Evolutionary conservation across 2,329 filamentous ascomycete genomes (phyloP).

Genomic region (Juglanconis sp.): DNA sequence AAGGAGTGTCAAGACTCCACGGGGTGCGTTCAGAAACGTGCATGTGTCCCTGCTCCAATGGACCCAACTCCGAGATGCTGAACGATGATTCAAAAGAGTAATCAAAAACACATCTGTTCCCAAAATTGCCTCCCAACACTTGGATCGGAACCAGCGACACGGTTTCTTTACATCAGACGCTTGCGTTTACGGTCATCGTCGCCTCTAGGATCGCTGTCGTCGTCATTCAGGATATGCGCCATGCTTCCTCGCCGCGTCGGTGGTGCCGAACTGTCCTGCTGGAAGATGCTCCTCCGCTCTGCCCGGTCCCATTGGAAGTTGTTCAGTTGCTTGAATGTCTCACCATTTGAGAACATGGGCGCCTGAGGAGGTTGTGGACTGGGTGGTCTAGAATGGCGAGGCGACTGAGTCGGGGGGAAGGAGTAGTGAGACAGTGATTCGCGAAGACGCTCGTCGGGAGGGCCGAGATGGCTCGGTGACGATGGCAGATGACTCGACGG

Average conservation of each 20-base stretch:
- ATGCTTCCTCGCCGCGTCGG: slow-evolving; percentile 58
- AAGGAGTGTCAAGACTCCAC: too few relatives aligned
- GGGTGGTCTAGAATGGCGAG: slow-evolving; percentile 45
- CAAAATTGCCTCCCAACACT: too few relatives aligned
- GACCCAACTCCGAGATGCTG: too few relatives aligned
- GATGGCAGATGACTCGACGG: slow-evolving; percentile 51
- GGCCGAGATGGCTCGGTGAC: slow-evolving; percentile 47
- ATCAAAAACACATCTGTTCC: too few relatives aligned
- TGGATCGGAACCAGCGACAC: neutral
- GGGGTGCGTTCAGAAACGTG: too few relatives aligned
- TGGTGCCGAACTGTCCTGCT: slow-evolving; percentile 55
- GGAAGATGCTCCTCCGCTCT: slow-evolving; percentile 46
- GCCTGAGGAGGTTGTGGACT: slow-evolving; percentile 50
- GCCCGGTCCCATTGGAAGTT: slow-evolving; percentile 57
- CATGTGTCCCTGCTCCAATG: too few relatives aligned
- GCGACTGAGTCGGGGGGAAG: slow-evolving; percentile 41
- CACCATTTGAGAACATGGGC: slow-evolving; percentile 46
- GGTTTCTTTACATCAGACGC: slow-evolving; percentile 35
- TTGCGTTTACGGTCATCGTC: slow-evolving; percentile 63
- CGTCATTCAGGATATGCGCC: slow-evolving; percentile 60
- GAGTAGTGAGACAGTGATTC: slow-evolving; percentile 58
- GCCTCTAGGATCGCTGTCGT: slow-evolving; percentile 51
- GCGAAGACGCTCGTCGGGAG: slow-evolving; percentile 53
- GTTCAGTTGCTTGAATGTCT: slow-evolving; percentile 43
- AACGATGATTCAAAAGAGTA: too few relatives aligned